These are phyloP conservation scores for Skeletonema menzelii DNA, from an alignment of 108 stramenopile genomes.

Conservation along the genomic window DNA sequence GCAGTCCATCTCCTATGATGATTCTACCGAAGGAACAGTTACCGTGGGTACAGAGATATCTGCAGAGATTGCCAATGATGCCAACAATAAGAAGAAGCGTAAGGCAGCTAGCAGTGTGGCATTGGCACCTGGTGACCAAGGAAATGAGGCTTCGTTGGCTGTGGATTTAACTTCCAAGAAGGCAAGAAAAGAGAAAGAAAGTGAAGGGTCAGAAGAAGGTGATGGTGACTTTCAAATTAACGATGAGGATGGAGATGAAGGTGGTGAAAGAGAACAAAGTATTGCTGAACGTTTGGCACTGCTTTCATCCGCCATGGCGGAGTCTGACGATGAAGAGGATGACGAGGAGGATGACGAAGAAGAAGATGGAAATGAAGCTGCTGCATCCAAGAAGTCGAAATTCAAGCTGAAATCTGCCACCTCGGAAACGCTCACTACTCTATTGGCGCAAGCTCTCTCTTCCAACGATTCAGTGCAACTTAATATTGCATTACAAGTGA, in stretches of 20 bases:
- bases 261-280: slow-evolving; percentile 23
- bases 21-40: slow-evolving; percentile 13
- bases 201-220: slow-evolving; percentile 8
- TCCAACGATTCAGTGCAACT: slow-evolving; percentile 47
- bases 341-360: slow-evolving; percentile 27
- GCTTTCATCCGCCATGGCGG: slow-evolving; percentile 52
- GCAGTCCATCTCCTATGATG: slow-evolving; percentile 21
- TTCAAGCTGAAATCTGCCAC: slow-evolving; percentile 48
- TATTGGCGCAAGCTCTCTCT: slow-evolving; percentile 47
- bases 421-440: slow-evolving; percentile 42
- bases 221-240: slow-evolving; percentile 24
- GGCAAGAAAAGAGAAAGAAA: slow-evolving; percentile 14
- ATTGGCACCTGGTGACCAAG: slow-evolving; percentile 38
- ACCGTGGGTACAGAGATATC: slow-evolving; percentile 4
- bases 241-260: slow-evolving; percentile 18
- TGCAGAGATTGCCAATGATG: slow-evolving; percentile 5
- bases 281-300: slow-evolving; percentile 51
- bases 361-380: slow-evolving; percentile 1
- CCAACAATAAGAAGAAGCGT: slow-evolving; percentile 37
- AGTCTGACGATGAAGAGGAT: slow-evolving; percentile 33
- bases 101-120: slow-evolving; percentile 21
- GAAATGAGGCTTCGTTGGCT: slow-evolving; percentile 33
- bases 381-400: slow-evolving; percentile 11
- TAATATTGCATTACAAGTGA: slow-evolving; percentile 41
- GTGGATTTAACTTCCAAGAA: slow-evolving; percentile 27